phyloP scores from a whole-genome alignment of 202 grass and related monocot genomes.

The Brachypodium distachyon region DNA sequence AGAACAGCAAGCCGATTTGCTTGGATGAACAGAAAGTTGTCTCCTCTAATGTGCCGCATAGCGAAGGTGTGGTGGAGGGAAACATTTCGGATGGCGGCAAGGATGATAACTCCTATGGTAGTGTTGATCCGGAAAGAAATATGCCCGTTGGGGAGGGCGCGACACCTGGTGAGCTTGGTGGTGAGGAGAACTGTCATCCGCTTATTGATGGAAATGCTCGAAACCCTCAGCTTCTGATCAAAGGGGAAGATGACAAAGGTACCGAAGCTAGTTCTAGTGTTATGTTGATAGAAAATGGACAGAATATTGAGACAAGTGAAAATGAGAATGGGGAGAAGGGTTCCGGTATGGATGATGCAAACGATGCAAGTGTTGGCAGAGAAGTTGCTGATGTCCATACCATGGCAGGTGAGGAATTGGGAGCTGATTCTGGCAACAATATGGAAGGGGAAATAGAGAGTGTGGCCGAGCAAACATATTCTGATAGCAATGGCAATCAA shows the following conservation, averaged over 20 bases:
- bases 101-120: background rate
- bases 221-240: background rate
- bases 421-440: background rate
- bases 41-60: background rate
- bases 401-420: background rate
- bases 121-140: background rate
- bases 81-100: background rate
- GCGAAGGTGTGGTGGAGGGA: background rate
- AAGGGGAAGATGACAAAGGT: background rate
- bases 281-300: background rate
- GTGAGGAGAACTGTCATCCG: background rate
- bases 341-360: background rate
- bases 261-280: background rate
- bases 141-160: background rate
- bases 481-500: background rate
- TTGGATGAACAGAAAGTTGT: constrained; percentile 4
- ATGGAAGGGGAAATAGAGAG: constrained; percentile 3
- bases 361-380: background rate
- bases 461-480: background rate
- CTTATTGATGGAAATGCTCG: background rate
- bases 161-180: background rate
- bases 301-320: background rate
- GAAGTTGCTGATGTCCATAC: background rate
- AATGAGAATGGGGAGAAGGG: background rate
- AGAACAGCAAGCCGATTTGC: constrained; percentile 16